Percentiles rank a stretch among this genome's conserved stretches.
phyloP scores from a whole-genome alignment of 1,284 basidiomycete species.

The Kwoniella shivajii region DNA sequence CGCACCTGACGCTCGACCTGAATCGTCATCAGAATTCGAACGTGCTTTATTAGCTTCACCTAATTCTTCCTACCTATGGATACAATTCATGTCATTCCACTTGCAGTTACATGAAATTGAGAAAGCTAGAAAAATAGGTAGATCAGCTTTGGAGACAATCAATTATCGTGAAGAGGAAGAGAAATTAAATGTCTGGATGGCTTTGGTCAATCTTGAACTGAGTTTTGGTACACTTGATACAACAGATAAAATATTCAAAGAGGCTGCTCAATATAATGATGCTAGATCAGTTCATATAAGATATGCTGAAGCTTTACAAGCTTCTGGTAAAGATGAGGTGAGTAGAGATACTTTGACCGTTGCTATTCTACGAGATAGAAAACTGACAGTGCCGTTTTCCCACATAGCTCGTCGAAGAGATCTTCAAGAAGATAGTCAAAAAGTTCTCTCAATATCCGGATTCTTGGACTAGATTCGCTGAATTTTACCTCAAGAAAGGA shows the following conservation, averaged over 20 bases:
- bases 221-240: constrained; percentile 84
- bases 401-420: constrained; percentile 77
- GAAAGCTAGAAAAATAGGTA: constrained; percentile 85
- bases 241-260: constrained; percentile 78
- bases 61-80: constrained; percentile 97
- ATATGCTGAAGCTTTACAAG: constrained; percentile 79
- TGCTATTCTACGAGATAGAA: neutral
- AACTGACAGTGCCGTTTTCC: neutral
- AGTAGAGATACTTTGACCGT: constrained; percentile 29
- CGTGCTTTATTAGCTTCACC: constrained; percentile 91
- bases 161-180: constrained; percentile 96
- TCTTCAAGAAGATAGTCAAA: constrained; percentile 79
- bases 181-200: constrained; percentile 97
- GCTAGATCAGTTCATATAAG: constrained; percentile 86
- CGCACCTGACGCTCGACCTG: constrained; percentile 79
- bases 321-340: constrained; percentile 79
- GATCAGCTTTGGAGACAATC: constrained; percentile 83
- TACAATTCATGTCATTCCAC: constrained; percentile 99
- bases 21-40: constrained; percentile 93
- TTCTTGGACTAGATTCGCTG: constrained; percentile 86
- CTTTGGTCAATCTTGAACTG: constrained; percentile 92
- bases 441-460: constrained; percentile 91
- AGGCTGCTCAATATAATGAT: constrained; percentile 88
- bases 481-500: constrained; percentile 70
- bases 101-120: constrained; percentile 93